These are phyloP conservation scores for Carex scoparia DNA, from an alignment of 176 grass and related monocot species.

Conservation along the genomic window DNA sequence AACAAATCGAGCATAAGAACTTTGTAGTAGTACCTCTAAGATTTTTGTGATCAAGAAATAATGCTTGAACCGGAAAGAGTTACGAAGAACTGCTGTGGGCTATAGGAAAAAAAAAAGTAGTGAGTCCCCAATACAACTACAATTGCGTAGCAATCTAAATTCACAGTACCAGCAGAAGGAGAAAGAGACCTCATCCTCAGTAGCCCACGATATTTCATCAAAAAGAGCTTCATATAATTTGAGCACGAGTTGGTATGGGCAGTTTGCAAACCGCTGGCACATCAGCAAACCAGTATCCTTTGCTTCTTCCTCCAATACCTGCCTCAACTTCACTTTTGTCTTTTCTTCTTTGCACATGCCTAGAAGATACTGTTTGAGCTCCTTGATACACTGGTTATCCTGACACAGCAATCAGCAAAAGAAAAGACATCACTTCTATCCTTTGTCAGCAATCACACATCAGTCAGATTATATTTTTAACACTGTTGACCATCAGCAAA, in stretches of 20 bases:
- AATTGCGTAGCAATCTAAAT: background rate
- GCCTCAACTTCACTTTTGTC: slow-evolving; percentile 52
- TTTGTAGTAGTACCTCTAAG: slow-evolving; percentile 45
- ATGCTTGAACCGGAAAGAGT: slow-evolving; percentile 76
- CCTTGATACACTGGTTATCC: slow-evolving; percentile 65
- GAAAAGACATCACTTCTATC: background rate
- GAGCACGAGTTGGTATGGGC: slow-evolving; percentile 69
- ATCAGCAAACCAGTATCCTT: slow-evolving; percentile 54
- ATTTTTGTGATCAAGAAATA: slow-evolving; percentile 66
- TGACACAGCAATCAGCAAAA: slow-evolving; percentile 18
- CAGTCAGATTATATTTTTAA: background rate
- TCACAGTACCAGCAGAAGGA: background rate
- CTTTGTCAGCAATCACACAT: background rate
- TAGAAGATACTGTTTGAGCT: slow-evolving; percentile 60
- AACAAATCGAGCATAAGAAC: background rate
- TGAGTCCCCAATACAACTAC: background rate
- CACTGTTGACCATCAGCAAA: background rate
- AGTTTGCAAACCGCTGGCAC: slow-evolving; percentile 79
- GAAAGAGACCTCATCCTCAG: slow-evolving; percentile 70
- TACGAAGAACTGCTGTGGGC: slow-evolving; percentile 74
- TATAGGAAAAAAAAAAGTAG: slow-evolving; percentile 18
- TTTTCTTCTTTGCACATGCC: slow-evolving; percentile 41
- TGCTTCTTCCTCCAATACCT: slow-evolving; percentile 47
- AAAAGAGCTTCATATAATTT: slow-evolving; percentile 78
- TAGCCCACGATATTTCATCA: slow-evolving; percentile 88